These are phyloP conservation scores for Turnera subulata DNA, from an alignment of 345 rosid genomes.

Conservation along the genomic window DNA sequence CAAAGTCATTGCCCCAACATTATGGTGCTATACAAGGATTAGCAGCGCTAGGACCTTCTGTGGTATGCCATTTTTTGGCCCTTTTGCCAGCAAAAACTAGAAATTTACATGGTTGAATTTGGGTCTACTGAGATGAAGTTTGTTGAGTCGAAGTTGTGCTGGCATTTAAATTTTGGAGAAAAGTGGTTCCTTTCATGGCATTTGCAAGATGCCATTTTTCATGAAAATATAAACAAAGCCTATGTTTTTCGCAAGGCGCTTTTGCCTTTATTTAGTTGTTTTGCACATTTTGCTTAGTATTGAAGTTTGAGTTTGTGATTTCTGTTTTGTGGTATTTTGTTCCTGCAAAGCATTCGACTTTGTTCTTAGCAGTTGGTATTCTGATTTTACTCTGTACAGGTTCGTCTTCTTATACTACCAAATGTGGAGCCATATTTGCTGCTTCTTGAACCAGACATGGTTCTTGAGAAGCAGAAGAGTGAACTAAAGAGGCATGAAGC, in stretches of 20 bases:
- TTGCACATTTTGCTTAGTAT: background rate
- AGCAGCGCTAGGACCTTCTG: constrained; percentile 69
- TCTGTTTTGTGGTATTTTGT: background rate
- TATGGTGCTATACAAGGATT: constrained; percentile 91
- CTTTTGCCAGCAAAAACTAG: too few species aligned
- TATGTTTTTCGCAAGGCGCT: background rate
- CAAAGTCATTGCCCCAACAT: constrained; percentile 76
- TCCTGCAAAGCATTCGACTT: background rate
- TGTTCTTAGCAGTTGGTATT: constrained; percentile 11
- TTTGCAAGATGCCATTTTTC: background rate
- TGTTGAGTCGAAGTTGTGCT: background rate
- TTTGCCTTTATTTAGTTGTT: background rate
- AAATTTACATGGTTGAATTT: too few species aligned
- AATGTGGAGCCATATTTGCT: constrained; percentile 69
- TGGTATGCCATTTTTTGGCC: constrained; percentile 39
- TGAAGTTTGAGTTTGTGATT: background rate
- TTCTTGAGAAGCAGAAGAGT: constrained; percentile 58
- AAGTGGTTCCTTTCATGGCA: background rate
- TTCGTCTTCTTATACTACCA: constrained; percentile 71
- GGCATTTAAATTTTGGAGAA: background rate
- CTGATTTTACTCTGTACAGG: constrained; percentile 39
- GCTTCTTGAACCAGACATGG: constrained; percentile 70
- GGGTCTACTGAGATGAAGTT: background rate
- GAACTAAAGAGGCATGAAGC: constrained; percentile 64
- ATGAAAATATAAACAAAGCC: background rate